These are phyloP conservation scores for Hypsizygus marmoreus DNA, from an alignment of 768 basidiomycete genomes.

Conservation along the genomic window DNA sequence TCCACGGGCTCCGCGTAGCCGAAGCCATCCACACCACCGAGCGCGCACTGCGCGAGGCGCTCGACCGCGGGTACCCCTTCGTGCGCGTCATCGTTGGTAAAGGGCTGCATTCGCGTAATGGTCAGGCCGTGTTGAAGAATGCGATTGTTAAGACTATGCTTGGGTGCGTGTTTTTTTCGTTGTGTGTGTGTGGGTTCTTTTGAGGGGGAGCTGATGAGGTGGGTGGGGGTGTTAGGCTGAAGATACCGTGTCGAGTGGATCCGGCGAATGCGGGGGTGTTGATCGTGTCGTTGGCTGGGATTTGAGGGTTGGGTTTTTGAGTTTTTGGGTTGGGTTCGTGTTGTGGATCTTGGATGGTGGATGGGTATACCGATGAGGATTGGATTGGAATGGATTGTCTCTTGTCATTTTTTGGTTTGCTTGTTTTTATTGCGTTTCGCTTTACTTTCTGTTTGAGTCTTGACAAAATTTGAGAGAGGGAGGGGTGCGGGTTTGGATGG, in stretches of 20 bases:
- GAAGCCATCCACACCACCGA: constrained; percentile 51
- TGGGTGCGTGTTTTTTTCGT: constrained; percentile 46
- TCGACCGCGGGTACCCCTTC: constrained; percentile 30
- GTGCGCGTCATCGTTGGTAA: constrained; percentile 65
- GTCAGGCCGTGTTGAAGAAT: constrained; percentile 78
- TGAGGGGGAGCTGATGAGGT: constrained; percentile 1
- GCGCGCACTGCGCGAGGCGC: constrained; percentile 40
- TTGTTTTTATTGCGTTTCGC: no score
- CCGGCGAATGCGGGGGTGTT: constrained; percentile 76
- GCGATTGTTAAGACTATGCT: constrained; percentile 76
- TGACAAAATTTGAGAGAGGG: no score
- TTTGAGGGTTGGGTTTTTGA: no score
- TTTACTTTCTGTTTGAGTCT: no score
- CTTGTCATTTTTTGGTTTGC: no score
- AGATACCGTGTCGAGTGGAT: constrained; percentile 72
- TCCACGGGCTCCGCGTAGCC: constrained; percentile 48
- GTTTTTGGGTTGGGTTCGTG: no score
- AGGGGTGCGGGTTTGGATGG: no score
- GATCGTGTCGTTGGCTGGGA: constrained; percentile 46
- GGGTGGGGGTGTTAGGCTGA: constrained; percentile 45
- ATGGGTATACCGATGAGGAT: no score
- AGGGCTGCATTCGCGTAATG: constrained; percentile 75
- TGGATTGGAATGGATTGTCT: no score
- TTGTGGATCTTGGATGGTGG: no score
- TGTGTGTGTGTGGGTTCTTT: not conserved